Evolutionary conservation across 805 yeast species (phyloP), one percentile per base, ranked within the genome.

Genomic region (Candida alai): DNA sequence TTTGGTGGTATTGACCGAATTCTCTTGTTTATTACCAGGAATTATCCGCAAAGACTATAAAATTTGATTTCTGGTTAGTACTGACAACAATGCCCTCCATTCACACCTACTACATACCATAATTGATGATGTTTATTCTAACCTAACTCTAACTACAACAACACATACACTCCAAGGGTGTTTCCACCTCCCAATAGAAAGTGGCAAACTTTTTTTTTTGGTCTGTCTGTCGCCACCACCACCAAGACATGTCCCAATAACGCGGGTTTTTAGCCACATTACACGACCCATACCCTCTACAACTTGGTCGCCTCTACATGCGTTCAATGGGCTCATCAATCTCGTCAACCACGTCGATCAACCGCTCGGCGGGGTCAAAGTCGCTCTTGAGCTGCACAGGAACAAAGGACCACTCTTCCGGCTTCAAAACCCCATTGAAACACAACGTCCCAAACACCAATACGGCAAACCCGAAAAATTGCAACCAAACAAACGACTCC

Each of bases 381-480:
- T 35, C 43, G 10, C 35, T 34, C 20, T 42, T 42, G 22, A 42
- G 35, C 17, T 28, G 11, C 9, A 24, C 10, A 6, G 85, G 86
- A 17, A 78, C 51, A 47, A 61, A 62, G 3, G 36, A 17, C 68
- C 70, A 70, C 10, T 56, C 47, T 45, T 74, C 77, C 3, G 80
- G 72, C n/a, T 58, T 52, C 25, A 83, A 59, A 1, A 80, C 83
- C 3, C 82, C 84, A 49, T 84, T 84, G 62, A 81, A 84, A 34
- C 81, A 68, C 34, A 84, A 58, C 0, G 93, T 84, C 8, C 94
- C 94, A 40, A 73, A 67, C 5, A 82, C 87, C 30, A 84, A 60
- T 14, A 77, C 48, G 0, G 51, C 59, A 49, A 84, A 84, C 0
- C 93, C 94, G 13, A 72, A 19, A 14, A 78, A 59, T 53, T 84